Evolutionary conservation across 345 rosid species (phyloP), one percentile per base, ranked within the genome.

Genomic region (Linum tenue): DNA sequence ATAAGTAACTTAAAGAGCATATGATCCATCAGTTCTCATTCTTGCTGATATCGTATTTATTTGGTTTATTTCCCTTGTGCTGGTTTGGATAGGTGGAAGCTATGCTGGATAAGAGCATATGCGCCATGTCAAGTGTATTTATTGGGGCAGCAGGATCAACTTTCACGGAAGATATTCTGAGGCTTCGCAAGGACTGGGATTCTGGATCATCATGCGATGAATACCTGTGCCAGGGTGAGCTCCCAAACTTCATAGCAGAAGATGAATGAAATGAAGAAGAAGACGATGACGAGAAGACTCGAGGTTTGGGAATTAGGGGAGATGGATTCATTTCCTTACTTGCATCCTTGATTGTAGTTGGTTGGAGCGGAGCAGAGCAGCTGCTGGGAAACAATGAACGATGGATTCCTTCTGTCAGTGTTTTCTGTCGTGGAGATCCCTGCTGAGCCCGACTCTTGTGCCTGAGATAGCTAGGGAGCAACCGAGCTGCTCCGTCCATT

Each of bases 91-190:
- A 92, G 98, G 97, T 92, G 82, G 97, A 89, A 76, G 98, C 96
- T 12, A 92, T 89, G 97, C 79, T 92, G 65, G 98, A 92, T 73
- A 92, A 90, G 76, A 80, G 94, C 8, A 92, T 90, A 68, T 78
- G 95, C 39, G 95, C 96, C 5, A 77, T 85, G 91, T 82, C 95
- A 0, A 82, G 75, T 7, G 92, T 91, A 56, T 91, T 89, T 73
- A 82, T 89, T 1, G 96, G 98, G 73, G 86, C 98, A 15, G 73
- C 88, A 0, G 98, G 96, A 17, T 91, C 96, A 5, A 89, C 98
- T 37, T 89, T 92, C 77, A 89, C 95, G 0, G 92, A 85, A 78
- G 98, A 92, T 69, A 92, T 92, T 55, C 74, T 89, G 59, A 80
- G 91, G 76, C 79, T 92, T 22, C 82, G 97, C 6, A 92, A 85